Percentiles rank a stretch among this genome's conserved stretches.
These are phyloP conservation scores for Alternaria longipes DNA, from an alignment of 2,329 filamentous ascomycete genomes.

Conservation along the genomic window DNA sequence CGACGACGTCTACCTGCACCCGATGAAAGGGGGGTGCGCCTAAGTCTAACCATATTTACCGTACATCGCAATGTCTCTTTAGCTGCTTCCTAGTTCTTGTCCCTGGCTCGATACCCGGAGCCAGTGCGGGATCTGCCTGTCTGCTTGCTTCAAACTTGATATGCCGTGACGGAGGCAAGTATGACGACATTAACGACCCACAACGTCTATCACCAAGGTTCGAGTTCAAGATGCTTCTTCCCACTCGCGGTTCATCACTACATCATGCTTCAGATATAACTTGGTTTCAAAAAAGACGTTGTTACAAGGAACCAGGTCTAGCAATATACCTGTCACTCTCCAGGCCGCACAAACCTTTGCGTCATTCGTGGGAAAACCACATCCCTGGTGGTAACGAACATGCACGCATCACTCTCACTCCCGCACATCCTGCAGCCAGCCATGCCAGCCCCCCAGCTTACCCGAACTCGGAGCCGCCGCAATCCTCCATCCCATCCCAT, in stretches of 20 bases:
- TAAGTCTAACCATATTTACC: not conserved
- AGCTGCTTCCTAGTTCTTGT: slow-evolving; percentile 1
- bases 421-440: slow-evolving; percentile 4
- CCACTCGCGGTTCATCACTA: not conserved
- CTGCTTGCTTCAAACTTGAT: slow-evolving; percentile 13
- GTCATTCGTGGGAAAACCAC: slow-evolving; percentile 7
- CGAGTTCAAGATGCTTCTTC: not conserved
- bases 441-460: slow-evolving; percentile 6
- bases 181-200: slow-evolving; percentile 20
- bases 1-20: slow-evolving; percentile 7
- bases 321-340: slow-evolving; percentile 1
- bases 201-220: slow-evolving; percentile 18
- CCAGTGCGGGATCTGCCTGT: slow-evolving; percentile 12
- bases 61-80: slow-evolving; percentile 15
- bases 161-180: slow-evolving; percentile 11
- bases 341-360: not conserved
- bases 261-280: not conserved
- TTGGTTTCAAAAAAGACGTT: not conserved
- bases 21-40: slow-evolving; percentile 1
- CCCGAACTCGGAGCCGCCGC: slow-evolving; percentile 6
- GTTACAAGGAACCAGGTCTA: not conserved
- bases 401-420: slow-evolving; percentile 1
- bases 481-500: slow-evolving; percentile 6
- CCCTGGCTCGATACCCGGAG: slow-evolving; percentile 9
- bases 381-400: slow-evolving; percentile 5